Evolutionary conservation across 192 early-diverging fungal species (phyloP).

Genomic region (Coemansia sp.): DNA sequence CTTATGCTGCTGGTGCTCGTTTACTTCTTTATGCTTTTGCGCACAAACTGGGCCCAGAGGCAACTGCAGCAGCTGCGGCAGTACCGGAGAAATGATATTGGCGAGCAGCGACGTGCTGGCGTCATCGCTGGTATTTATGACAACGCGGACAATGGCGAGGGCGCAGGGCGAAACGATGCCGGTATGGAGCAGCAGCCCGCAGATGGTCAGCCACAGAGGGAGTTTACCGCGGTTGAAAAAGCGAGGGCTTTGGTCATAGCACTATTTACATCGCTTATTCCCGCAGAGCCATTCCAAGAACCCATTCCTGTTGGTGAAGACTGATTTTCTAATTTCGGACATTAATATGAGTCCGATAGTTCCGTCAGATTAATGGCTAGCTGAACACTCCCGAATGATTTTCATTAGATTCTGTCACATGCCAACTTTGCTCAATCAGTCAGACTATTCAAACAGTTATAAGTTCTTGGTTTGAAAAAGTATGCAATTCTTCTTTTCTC

Average conservation of each 20-base stretch:
- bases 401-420: neutral
- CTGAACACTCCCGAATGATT: too few species aligned
- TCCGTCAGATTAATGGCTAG: too few species aligned
- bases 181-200: neutral
- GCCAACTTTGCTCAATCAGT: neutral
- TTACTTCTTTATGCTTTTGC: slow-evolving; percentile 13
- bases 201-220: slow-evolving; percentile 1
- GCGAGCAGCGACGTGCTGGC: neutral
- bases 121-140: neutral
- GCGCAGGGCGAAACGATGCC: neutral
- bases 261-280: slow-evolving; percentile 46
- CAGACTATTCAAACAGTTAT: too few species aligned
- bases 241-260: slow-evolving; percentile 34
- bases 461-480: too few species aligned
- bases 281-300: slow-evolving; percentile 40
- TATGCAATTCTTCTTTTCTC: neutral
- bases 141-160: slow-evolving; percentile 1
- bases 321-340: neutral
- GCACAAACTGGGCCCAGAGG: slow-evolving; percentile 28
- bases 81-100: neutral
- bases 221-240: slow-evolving; percentile 34
- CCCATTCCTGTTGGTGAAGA: slow-evolving; percentile 20
- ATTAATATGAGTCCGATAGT: neutral
- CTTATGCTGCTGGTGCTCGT: slow-evolving; percentile 15
- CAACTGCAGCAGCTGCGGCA: slow-evolving; percentile 8